These are phyloP conservation scores for Pelargonium australe DNA, from an alignment of 441 rosid species.

Conservation along the genomic window DNA sequence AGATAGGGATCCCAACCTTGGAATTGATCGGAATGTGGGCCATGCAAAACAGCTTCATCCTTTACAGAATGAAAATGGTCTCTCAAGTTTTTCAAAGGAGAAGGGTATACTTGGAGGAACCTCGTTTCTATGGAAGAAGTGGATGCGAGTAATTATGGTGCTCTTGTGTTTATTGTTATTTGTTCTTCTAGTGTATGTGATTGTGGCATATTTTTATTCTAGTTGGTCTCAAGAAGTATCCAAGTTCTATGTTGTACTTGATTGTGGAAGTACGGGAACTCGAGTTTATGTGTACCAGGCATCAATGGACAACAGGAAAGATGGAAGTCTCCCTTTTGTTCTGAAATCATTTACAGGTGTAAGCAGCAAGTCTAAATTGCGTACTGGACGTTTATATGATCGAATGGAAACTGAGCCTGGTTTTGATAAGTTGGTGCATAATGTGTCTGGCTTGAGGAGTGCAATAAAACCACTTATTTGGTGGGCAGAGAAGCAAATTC, in stretches of 20 bases:
- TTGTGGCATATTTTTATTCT: slow-evolving; percentile 49
- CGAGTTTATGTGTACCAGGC: slow-evolving; percentile 79
- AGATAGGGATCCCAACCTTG: slow-evolving; percentile 33
- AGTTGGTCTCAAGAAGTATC: slow-evolving; percentile 69
- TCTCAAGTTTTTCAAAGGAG: slow-evolving; percentile 78
- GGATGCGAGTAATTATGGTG: slow-evolving; percentile 46
- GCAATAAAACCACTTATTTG: slow-evolving; percentile 78
- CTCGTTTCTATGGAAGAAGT: slow-evolving; percentile 48
- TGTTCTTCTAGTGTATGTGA: slow-evolving; percentile 47
- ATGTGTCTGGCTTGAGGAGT: slow-evolving; percentile 62
- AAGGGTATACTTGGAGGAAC: slow-evolving; percentile 46
- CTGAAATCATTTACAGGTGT: slow-evolving; percentile 61
- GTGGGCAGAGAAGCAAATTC: slow-evolving; percentile 96
- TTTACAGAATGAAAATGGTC: slow-evolving; percentile 50
- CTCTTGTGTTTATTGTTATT: slow-evolving; percentile 51
- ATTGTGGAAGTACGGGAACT: slow-evolving; percentile 99
- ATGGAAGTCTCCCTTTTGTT: slow-evolving; percentile 59
- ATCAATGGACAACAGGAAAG: slow-evolving; percentile 47
- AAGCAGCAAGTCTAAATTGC: slow-evolving; percentile 47
- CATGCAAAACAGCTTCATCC: slow-evolving; percentile 31
- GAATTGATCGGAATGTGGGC: slow-evolving; percentile 26
- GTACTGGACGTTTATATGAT: slow-evolving; percentile 80
- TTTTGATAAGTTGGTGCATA: slow-evolving; percentile 66
- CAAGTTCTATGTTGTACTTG: slow-evolving; percentile 84
- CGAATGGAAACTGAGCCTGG: slow-evolving; percentile 99